Base-by-base conservation (phyloP, 108 stramenopile genomes). In the Pseudonitzschia pungens region DNA sequence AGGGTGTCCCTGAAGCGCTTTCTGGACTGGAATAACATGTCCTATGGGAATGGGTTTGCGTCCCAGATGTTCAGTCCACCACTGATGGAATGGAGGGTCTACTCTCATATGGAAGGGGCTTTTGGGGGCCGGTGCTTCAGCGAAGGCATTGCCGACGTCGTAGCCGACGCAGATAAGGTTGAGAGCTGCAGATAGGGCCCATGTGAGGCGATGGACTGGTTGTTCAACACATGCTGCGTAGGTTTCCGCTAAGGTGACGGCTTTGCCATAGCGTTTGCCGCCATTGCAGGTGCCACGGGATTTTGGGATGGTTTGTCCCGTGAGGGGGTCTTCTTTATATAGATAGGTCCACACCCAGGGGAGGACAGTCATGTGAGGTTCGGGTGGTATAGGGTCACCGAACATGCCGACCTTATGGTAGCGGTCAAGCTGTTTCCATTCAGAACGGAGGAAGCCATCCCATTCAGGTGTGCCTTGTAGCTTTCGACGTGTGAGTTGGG, bases 141-240 rank as follows among this genome's bases (percentile, higher is more conserved):
- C 77, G 50, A 78, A 78, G 22, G 77, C 77, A 68, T 78, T 72
- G 1, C 66, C 71, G 24, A 68, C 71, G 68, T 78, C 71, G 18
- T 65, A 44, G 2, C 72, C 72, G 68, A 68, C 54, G 31, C 64
- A 33, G 11, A 72, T 24, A 21, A 62, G 32, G 71, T 71, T 77
- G 0, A 71, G 31, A 0, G 51, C 72, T 21, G 77, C 77, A 0
- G 70, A 12, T 27, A 63, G 4, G 10, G 78, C 73, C 68, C 73
- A 80, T 27, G 74, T 69, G n/a, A 80, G n/a, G 3, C 74, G 50
- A 1, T 73, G 45, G 31, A 68, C 73, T 20, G 73, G 45, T 48
- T 79, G 78, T 14, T 79, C 68, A 2, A 78, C 6, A 6, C 63
- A 31, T 33, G 63, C 63, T 0, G 63, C 63, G 2, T 64, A 64